Base-by-base conservation (phyloP, 768 basidiomycete genomes). In the Calocybe indica region DNA sequence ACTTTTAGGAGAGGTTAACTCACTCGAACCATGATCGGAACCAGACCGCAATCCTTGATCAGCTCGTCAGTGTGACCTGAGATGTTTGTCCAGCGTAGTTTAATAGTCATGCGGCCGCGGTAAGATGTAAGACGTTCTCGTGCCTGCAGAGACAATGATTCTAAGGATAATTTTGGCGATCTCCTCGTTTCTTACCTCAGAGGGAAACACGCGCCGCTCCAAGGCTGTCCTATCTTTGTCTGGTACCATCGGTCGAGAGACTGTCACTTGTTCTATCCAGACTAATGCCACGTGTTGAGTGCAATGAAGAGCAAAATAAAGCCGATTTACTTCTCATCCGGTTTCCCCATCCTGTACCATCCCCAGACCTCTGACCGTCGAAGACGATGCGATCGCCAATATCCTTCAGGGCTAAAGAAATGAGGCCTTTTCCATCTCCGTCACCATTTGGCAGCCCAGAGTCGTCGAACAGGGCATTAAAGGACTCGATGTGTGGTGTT, bases 21-120 rank as follows among this genome's bases (percentile, higher is more conserved):
- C 65, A 94, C 92, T 62, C 92, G 82, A 67, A 96, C 86, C 96
- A 99, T 98, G 67, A 99, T 85, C 3, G 96, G 96, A 11, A 97
- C 71, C 32, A 91, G 74, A 48, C 96, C 96, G 62, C 94, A 93
- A 48, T 98, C 95, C 56, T 85, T 85, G 36, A 83, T 77, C 51
- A 79, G 76, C 55, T 83, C 80, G 45, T 85, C 77, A 6, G 73
- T 72, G 42, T 85, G 81, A n/a, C 79, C 79, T 46, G 82, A 76
- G 28, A 76, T 77, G 47, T 94, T 79, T 35, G 78, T 82, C 90
- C 92, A 97, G 55, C 83, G 83, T 36, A 98, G 61, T 63, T 88
- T 89, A 37, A 85, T 82, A 13, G 80, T 86, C 86, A 98, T 91
- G 40, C 85, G 80, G 5, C 90, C 92, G 36, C 88, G 82, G 63